phyloP scores from a whole-genome alignment of 1,284 basidiomycete species.

The Pseudozyma hubeiensis region DNA sequence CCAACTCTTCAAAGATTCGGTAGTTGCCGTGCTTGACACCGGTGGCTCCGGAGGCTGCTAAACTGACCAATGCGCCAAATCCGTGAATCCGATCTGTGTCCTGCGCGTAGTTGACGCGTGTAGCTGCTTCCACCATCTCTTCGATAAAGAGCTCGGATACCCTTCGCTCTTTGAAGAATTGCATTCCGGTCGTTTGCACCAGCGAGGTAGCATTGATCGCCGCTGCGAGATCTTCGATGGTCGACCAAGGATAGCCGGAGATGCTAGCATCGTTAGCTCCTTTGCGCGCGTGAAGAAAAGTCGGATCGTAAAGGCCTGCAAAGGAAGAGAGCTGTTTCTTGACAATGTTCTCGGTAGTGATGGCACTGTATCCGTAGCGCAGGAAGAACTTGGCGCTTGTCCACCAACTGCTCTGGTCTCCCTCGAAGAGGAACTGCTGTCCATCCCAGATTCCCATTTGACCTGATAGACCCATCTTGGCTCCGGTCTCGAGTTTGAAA shows the following conservation, averaged over 20 bases:
- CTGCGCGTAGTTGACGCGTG: conserved; percentile 85
- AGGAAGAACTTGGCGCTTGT: conserved; percentile 69
- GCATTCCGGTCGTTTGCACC: conserved; percentile 60
- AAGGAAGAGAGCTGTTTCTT: conserved; percentile 71
- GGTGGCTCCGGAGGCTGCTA: conserved; percentile 79
- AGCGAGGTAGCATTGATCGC: conserved; percentile 73
- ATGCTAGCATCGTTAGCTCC: background rate
- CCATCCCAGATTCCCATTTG: conserved; percentile 81
- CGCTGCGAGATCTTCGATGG: conserved; percentile 74
- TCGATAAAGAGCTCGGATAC: conserved; percentile 70
- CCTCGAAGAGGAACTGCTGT: conserved; percentile 61
- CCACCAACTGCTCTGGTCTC: conserved; percentile 62
- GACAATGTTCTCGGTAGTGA: conserved; percentile 73
- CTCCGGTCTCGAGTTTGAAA: conserved; percentile 36
- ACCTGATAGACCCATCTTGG: conserved; percentile 18
- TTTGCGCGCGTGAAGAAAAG: conserved; percentile 71
- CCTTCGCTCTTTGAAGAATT: conserved; percentile 46
- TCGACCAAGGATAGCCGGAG: conserved; percentile 73
- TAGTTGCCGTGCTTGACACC: conserved; percentile 85
- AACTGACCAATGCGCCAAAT: conserved; percentile 79
- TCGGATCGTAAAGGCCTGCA: conserved; percentile 74
- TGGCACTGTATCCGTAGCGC: conserved; percentile 83
- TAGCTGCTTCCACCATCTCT: conserved; percentile 85
- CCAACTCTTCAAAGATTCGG: conserved; percentile 84
- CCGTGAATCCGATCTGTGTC: conserved; percentile 82